Evolutionary conservation across 768 basidiomycete species (phyloP), one percentile per base, ranked within the genome.

Genomic region (Leccinellum albellum): DNA sequence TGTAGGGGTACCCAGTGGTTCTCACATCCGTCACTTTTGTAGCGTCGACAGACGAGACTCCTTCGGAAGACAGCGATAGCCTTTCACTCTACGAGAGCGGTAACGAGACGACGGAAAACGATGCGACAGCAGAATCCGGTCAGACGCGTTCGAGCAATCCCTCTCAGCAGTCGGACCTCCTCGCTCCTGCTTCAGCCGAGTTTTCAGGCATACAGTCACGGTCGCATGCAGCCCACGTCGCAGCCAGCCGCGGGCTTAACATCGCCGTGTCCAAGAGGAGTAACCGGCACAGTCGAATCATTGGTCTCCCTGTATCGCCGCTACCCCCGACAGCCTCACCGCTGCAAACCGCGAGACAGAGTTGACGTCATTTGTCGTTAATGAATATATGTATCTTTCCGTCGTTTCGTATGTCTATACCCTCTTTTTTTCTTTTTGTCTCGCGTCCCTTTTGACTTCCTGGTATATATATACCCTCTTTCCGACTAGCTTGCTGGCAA

Each of bases 51-150:
- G 85, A 88, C 53, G 90, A 89, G 59, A 76, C 73, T 3, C 83
- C 79, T 50, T 89, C 86, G 5, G 81, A 83, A 51, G 89, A 89
- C 51, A 83, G 81, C 35, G 91, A 91, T 51, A 84, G 85, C 53
- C 70, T 79, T 54, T 88, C 86, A 4, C 66, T 83, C 23, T 88
- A 89, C 51, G 89, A 88, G 57, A 91, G 88, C 64, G 88, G 85
- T 28, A 82, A 86, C 35, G 90, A 91, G 62, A 82, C 82, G 17
- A 83, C 83, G 23, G 88, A 86, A 60, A 78, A 78, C 37, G 83
- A 85, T 48, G 73, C 69, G 20, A 79, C 78, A 40, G 67, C 74
- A 24, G 82, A 83, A 54, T 81, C 81, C 46, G 48, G 29, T 50
- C 62, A 64, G 1, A 75, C 79, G 44, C 74, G 74, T 44, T 78